Evolutionary conservation across 768 basidiomycete genomes (phyloP), one percentile per base, ranked within the genome.

Genomic region (Agaricus sinodeliciosus): DNA sequence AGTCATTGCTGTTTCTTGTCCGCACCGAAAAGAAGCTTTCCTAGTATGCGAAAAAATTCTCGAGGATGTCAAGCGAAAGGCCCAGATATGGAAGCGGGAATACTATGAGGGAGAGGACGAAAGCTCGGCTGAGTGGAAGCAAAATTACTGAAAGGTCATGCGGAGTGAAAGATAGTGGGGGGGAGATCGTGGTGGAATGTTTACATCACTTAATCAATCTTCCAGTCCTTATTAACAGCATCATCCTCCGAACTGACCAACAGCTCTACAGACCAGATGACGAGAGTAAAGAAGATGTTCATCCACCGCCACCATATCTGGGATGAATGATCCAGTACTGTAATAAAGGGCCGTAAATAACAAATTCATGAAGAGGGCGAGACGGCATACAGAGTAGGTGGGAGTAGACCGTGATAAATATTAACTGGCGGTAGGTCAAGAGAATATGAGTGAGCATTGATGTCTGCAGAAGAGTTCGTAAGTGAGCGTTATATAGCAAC

Each of bases 301-400:
- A 85, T 84, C 90, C 90, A 92, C 56, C 90, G 79, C 87, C 90
- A 92, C 90, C 90, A 93, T 45, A 91, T 81, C 63, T 92, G 90
- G n/a, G 88, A 89, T 16, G 90, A 87, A 62, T 89, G 86, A 60
- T 93, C 90, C 49, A 93, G 72, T 42, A 93, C 90, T 91, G 49
- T 19, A 4, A 43, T 31, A 31, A 59, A 42, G 11, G 9, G 50
- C 39, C 56, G 22, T 26, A 41, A 52, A 34, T 13, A 19, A 48
- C 27, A 12, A 39, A 40, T 26, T 16, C 4, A 18, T 18, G 39
- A 34, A 28, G 16, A 42, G 11, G 16, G 50, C n/a, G n/a, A 55
- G 26, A 13, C 43, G 11, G 45, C 89, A 62, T 60, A 93, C 90
- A 72, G 15, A 94, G 75, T 4, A 94, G 71, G 64, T 94, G 88